These are phyloP conservation scores for Cinchona pubescens DNA, from an alignment of 257 asterid genomes.

Conservation along the genomic window DNA sequence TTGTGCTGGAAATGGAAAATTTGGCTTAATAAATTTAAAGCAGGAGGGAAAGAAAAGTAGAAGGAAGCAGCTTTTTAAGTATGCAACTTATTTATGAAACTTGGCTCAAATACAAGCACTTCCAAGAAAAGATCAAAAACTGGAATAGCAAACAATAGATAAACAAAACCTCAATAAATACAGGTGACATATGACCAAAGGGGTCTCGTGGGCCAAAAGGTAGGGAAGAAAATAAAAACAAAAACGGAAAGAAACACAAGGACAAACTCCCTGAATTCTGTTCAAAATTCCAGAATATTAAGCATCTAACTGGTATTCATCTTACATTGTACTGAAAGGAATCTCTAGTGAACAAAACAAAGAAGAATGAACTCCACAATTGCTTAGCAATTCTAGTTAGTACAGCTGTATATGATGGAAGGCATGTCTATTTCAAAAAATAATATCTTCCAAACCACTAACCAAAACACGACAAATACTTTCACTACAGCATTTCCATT, in stretches of 20 bases:
- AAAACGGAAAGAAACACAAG: slow-evolving; percentile 54
- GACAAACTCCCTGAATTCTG: slow-evolving; percentile 38
- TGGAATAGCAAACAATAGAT: slow-evolving; percentile 2
- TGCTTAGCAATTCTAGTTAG: neutral
- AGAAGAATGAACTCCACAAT: neutral
- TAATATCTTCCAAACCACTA: slow-evolving; percentile 2
- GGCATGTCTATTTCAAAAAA: neutral
- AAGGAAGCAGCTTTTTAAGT: slow-evolving; percentile 11
- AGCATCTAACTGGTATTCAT: slow-evolving; percentile 20
- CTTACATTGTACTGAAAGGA: neutral
- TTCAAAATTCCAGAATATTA: slow-evolving; percentile 43
- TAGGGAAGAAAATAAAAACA: slow-evolving; percentile 47
- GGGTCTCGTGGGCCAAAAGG: slow-evolving; percentile 54
- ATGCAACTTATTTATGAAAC: slow-evolving; percentile 15
- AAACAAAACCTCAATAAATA: slow-evolving; percentile 14
- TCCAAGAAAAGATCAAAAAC: slow-evolving; percentile 6
- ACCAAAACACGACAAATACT: neutral
- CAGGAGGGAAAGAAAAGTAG: slow-evolving; percentile 12
- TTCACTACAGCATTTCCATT: neutral
- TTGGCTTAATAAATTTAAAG: slow-evolving; percentile 21
- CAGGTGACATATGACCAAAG: slow-evolving; percentile 42
- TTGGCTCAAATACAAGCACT: slow-evolving; percentile 11
- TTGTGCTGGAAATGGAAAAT: slow-evolving; percentile 56
- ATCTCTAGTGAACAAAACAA: slow-evolving; percentile 1
- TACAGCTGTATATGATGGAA: neutral